Percentiles rank a stretch among this genome's conserved stretches.
Evolutionary conservation across 208 protist genomes (phyloP).

Genomic region (Crithidia fasciculata): DNA sequence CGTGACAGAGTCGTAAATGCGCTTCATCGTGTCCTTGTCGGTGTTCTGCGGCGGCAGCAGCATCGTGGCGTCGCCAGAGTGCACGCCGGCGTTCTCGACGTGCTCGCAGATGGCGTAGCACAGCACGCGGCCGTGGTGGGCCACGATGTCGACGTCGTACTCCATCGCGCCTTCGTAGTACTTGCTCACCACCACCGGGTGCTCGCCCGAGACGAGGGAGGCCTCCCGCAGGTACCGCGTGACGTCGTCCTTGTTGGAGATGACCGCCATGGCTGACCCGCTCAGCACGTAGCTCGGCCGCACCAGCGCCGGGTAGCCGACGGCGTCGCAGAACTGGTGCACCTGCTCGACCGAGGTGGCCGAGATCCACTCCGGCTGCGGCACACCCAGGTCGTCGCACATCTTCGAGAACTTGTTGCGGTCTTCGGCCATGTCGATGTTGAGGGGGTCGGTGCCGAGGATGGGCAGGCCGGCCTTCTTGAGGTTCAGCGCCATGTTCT

Average conservation of each 20-base stretch:
- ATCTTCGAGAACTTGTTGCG: constrained; percentile 95
- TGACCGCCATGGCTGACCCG: constrained; percentile 98
- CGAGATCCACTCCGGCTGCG: constrained; percentile 97
- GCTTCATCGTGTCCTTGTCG: constrained; percentile 84
- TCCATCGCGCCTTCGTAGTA: constrained; percentile 97
- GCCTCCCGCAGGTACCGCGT: constrained; percentile 94
- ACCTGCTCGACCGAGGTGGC: constrained; percentile 91
- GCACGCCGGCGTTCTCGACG: constrained; percentile 98
- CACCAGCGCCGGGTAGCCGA: constrained; percentile 96
- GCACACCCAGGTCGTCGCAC: constrained; percentile 94
- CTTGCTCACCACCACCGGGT: constrained; percentile 98
- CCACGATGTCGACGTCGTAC: constrained; percentile 99
- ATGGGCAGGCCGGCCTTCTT: constrained; percentile 90
- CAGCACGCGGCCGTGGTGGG: constrained; percentile 95
- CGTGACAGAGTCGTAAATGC: constrained; percentile 80
- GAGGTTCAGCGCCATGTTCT: constrained; percentile 97
- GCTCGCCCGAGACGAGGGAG: constrained; percentile 85
- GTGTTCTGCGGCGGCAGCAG: constrained; percentile 93
- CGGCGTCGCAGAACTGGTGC: constrained; percentile 87
- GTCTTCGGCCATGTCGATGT: constrained; percentile 98
- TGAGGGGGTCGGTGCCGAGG: constrained; percentile 95
- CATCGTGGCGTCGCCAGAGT: constrained; percentile 97
- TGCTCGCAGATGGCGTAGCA: constrained; percentile 98
- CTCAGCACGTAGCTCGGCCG: constrained; percentile 97
- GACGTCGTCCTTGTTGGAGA: constrained; percentile 92